Conservation (phyloP, 345 rosid species). For the Arabidopsis suecica region DNA sequence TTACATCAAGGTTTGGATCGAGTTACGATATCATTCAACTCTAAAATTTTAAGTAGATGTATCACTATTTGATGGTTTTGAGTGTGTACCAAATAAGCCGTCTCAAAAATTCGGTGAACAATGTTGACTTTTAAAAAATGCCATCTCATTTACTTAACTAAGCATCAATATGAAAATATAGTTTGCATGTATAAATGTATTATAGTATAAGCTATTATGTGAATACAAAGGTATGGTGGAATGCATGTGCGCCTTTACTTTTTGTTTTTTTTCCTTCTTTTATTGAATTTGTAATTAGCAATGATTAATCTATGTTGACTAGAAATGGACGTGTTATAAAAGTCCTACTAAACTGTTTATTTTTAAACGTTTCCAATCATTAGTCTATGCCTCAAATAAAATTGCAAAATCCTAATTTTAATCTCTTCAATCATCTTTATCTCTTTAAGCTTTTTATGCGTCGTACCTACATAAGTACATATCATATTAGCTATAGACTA, state of each 20-base stretch:
- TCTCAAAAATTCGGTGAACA: not conserved
- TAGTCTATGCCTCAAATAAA: constrained; percentile 22
- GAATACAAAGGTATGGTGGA: not conserved
- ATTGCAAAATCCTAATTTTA: not conserved
- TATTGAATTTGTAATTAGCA: constrained; percentile 17
- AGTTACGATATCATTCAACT: not conserved
- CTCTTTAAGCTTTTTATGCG: not conserved
- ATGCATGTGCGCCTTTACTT: constrained; percentile 28
- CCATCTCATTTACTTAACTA: not conserved
- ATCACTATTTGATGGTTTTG: no score
- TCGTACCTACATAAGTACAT: not conserved
- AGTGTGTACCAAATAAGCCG: not conserved
- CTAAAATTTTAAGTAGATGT: no score
- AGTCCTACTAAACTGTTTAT: constrained; percentile 18
- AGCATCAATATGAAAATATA: not conserved
- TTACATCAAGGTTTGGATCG: not conserved
- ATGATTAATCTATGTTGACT: constrained; percentile 23
- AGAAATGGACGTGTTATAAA: constrained; percentile 23
- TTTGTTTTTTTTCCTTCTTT: constrained; percentile 30
- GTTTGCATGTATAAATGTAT: not conserved
- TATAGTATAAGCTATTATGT: not conserved
- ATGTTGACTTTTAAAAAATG: not conserved
- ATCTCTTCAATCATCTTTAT: not conserved
- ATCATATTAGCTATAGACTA: not conserved
- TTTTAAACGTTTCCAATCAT: constrained; percentile 29